Evolutionary conservation across 805 yeast species (phyloP).

Genomic region (Starmerella roubikii): DNA sequence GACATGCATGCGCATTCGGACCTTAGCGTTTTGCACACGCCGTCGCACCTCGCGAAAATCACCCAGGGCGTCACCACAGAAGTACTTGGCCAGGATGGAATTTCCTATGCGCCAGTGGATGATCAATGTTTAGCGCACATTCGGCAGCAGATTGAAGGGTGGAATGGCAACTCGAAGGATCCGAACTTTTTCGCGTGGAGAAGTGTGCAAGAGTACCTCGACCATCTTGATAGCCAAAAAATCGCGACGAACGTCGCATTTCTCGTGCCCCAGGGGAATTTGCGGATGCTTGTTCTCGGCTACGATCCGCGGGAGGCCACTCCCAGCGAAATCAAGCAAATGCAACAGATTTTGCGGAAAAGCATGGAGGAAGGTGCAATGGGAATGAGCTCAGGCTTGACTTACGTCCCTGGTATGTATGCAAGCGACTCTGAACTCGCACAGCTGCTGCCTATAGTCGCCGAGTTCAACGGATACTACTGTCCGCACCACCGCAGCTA

Average conservation of each 20-base stretch:
- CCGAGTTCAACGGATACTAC: constrained; percentile 9
- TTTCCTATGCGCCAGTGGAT: constrained; percentile 15
- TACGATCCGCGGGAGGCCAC: constrained; percentile 16
- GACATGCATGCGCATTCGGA: constrained; percentile 18
- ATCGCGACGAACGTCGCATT: constrained; percentile 13
- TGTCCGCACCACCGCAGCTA: constrained; percentile 18
- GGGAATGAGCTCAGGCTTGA: constrained; percentile 16
- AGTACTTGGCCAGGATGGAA: constrained; percentile 16
- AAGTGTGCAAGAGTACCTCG: constrained; percentile 7
- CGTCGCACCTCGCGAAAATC: constrained; percentile 13
- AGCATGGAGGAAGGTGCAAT: constrained; percentile 12
- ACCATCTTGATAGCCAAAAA: constrained; percentile 3
- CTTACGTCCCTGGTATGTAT: constrained; percentile 17
- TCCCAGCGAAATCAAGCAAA: constrained; percentile 4
- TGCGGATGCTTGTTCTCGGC: constrained; percentile 16
- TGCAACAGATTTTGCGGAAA: constrained; percentile 8
- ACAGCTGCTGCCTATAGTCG: constrained; percentile 8
- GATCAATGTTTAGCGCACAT: constrained; percentile 8
- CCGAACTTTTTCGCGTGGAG: constrained; percentile 12
- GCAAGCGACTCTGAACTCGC: constrained; percentile 16
- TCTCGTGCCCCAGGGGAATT: constrained; percentile 15
- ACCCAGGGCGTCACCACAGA: constrained; percentile 17
- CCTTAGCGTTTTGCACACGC: constrained; percentile 11
- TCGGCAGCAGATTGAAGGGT: constrained; percentile 13
- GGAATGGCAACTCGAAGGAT: constrained; percentile 15